phyloP scores from a whole-genome alignment of 106 monocot genomes.

The Dendrobium chrysotoxum region DNA sequence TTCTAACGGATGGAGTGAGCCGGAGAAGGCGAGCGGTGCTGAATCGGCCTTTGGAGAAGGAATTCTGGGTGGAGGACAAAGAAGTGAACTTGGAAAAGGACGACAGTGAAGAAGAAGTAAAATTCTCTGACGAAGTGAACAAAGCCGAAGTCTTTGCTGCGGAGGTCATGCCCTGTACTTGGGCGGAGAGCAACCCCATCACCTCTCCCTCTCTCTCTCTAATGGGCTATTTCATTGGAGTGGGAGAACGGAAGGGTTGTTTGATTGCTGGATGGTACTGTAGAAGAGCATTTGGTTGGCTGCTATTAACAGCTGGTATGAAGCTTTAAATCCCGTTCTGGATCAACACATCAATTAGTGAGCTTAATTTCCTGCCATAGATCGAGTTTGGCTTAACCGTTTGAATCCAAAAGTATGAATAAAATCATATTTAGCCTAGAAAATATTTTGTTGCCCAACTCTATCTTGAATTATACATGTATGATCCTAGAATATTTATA shows the following conservation, averaged over 20 bases:
- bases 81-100: constrained; percentile 5
- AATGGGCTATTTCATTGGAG: neutral
- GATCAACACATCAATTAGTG: too few species aligned
- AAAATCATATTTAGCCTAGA: too few species aligned
- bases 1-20: constrained; percentile 1
- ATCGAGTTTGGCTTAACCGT: too few species aligned
- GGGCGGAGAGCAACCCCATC: constrained; percentile 16
- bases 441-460: too few species aligned
- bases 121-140: constrained; percentile 7
- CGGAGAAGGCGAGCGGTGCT: neutral
- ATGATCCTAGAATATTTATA: too few species aligned
- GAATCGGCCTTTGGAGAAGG: constrained; percentile 24
- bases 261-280: too few species aligned
- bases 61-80: constrained; percentile 1
- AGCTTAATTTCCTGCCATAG: neutral
- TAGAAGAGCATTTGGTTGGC: constrained; percentile 2
- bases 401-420: too few species aligned
- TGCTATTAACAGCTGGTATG: neutral
- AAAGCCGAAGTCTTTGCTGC: constrained; percentile 1
- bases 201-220: constrained; percentile 1
- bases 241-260: too few species aligned
- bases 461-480: too few species aligned
- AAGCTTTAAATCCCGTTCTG: too few species aligned
- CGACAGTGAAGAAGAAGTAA: neutral
- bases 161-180: constrained; percentile 3